Evolutionary conservation across 2,329 filamentous ascomycete species (phyloP).

Genomic region (Cercospora sp.): DNA sequence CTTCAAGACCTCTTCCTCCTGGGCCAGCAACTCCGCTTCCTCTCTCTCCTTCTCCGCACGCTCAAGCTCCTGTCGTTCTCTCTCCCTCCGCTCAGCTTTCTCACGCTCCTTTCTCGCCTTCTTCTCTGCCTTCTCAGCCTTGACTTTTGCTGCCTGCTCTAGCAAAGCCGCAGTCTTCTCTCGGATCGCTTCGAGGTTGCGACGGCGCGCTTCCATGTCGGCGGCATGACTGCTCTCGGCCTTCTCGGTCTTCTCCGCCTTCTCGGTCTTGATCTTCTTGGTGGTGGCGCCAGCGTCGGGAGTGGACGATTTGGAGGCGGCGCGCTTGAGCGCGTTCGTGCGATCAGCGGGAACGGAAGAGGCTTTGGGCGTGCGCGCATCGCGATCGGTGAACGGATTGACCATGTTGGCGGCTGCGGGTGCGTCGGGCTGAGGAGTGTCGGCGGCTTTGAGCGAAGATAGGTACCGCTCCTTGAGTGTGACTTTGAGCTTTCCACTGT

Average conservation of each 20-base stretch:
- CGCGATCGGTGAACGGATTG: neutral
- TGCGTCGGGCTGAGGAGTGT: neutral
- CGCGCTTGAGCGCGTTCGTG: neutral
- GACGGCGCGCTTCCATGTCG: neutral
- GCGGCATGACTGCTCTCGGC: neutral
- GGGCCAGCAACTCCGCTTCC: conserved; percentile 2
- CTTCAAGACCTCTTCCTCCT: conserved; percentile 15
- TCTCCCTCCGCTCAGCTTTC: neutral
- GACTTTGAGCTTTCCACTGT: neutral
- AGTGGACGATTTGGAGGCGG: neutral
- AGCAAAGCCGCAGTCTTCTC: neutral
- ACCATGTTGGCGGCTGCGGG: neutral
- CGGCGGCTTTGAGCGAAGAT: too few relatives aligned
- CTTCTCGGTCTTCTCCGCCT: neutral
- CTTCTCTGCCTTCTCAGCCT: conserved; percentile 3
- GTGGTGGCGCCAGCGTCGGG: neutral
- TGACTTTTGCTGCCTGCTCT: neutral
- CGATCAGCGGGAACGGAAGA: neutral
- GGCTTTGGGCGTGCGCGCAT: neutral
- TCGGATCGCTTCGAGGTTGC: neutral
- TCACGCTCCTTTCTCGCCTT: conserved; percentile 1
- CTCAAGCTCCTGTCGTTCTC: neutral
- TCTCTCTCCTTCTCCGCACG: conserved; percentile 7
- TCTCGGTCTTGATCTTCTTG: neutral
- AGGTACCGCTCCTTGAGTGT: neutral